Base-by-base conservation (phyloP, 495 filamentous ascomycete genomes). In the Aspergillus heteromorphus region DNA sequence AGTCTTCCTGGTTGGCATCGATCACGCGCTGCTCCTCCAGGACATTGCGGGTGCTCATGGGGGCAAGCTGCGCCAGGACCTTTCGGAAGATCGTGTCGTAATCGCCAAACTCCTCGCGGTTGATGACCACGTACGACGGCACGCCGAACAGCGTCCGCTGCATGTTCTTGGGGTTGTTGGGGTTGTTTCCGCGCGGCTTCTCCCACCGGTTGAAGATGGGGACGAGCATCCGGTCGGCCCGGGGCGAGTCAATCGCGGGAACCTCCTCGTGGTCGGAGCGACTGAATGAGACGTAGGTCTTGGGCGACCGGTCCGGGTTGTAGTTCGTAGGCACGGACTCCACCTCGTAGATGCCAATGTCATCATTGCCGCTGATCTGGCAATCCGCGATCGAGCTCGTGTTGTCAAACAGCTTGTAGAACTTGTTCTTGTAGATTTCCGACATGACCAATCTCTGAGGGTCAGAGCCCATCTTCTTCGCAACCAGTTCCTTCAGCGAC, bases 401-500 rank as follows among this genome's bases (percentile, higher is more conserved):
- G 61, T 95, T 85, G 9, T 87, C 80, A 56, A 92, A 95, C 16
- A 85, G 75, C 60, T 87, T 89, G 73, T 88, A 97, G 69, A 97
- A 92, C 53, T 83, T 88, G 50, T 75, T 68, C 56, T 84, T 85
- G 66, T 87, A 95, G 20, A 92, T 81, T 55, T 98, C 93, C 7
- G 82, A 83, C 10, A 82, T 83, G 62, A 95, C 80, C 8, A 96
- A 72, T 51, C 66, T 76, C 45, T 79, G 67, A 8, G 74, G 63
- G 49, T 84, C 73, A 5, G 79, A 64, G 8, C 81, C 82, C 40
- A 88, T 80, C 53, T 85, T 86, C 30, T 75, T 78, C 7, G 83
- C 88, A 17, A 97, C 68, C 56, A 85, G 85, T 50, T 92, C 81
- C 61, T 93, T 96, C 55, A 97, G 68, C 2, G 72, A 67, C 57